Evolutionary conservation across 2,329 filamentous ascomycete genomes (phyloP).

Genomic region (Orbilia blumenaviensis): DNA sequence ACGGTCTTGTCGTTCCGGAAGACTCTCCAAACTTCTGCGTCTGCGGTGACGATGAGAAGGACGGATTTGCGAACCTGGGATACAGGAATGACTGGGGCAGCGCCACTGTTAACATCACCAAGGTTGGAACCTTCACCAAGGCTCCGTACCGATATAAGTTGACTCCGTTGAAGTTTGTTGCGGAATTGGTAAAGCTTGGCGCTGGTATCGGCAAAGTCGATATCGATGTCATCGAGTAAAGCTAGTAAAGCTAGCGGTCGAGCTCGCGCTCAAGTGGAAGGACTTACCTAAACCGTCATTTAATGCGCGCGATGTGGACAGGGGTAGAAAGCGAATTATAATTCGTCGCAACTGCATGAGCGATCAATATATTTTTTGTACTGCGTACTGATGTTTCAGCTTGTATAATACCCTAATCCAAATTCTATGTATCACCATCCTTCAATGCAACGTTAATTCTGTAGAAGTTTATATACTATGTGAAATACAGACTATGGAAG

Average conservation of each 20-base stretch:
- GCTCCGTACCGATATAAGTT: conserved; percentile 66
- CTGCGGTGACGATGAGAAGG: conserved; percentile 67
- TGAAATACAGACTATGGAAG: too few species aligned
- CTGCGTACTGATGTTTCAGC: not conserved
- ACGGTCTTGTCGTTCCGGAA: conserved; percentile 67
- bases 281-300: not conserved
- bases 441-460: not conserved
- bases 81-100: conserved; percentile 67
- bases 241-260: too few species aligned
- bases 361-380: not conserved
- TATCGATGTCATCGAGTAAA: conserved; percentile 47
- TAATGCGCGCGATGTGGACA: not conserved
- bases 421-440: too few species aligned
- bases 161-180: conserved; percentile 63
- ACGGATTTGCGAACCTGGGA: conserved; percentile 68
- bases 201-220: conserved; percentile 64
- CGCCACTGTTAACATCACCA: conserved; percentile 66
- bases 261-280: not conserved
- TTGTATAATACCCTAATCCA: conserved; percentile 3
- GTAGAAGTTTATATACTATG: not conserved
- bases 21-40: conserved; percentile 67
- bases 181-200: conserved; percentile 62
- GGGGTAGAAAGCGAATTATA: not conserved
- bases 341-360: not conserved
- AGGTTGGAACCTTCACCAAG: conserved; percentile 65